Evolutionary conservation across 345 rosid species (phyloP), one percentile per base, ranked within the genome.

Genomic region (Excoecaria agallocha): DNA sequence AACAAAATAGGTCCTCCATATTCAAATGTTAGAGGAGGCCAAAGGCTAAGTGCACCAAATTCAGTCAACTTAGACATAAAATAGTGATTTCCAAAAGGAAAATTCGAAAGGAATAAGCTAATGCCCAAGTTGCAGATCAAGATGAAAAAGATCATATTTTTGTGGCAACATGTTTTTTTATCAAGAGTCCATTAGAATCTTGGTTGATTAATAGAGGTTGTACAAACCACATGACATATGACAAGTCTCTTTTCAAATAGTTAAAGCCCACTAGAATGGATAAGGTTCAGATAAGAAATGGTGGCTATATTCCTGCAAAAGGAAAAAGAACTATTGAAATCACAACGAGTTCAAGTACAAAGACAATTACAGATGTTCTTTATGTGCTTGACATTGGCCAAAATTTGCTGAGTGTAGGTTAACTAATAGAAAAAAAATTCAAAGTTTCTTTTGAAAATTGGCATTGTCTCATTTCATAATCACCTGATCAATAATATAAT

Each of bases 371-470:
- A 11, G 52, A 49, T 22, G 52, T 49, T 49, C 15, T 75, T 0
- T 82, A 46, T 67, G 59, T 82, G 5, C 70, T 19, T 20, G 24
- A 59, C 0, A 39, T 77, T 3, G 66, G 70, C 57, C 66, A 81
- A 30, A 77, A 77, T 9, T 37, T 77, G 15, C 38, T 81, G 10
- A 74, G 75, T 52, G 48, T 43, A 43, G 48, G 9, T 5, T 9
- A 43, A 5, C 48, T 43, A 43, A 43, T 43, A 43, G 8, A 17
- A 54, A 54, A 54, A 54, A 0, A 3, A 54, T 54, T 54, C 20
- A 54, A 54, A 54, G 7, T 54, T 5, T 15, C 22, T 2, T 54
- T 54, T 54, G 58, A 54, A 19, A 4, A 17, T 54, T 8, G 58
- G 16, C 6, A 54, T 54, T 54, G 57, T 17, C 20, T 0, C 38